Conservation (phyloP, 1,284 basidiomycete genomes). For the Leucoagaricus sp. region DNA sequence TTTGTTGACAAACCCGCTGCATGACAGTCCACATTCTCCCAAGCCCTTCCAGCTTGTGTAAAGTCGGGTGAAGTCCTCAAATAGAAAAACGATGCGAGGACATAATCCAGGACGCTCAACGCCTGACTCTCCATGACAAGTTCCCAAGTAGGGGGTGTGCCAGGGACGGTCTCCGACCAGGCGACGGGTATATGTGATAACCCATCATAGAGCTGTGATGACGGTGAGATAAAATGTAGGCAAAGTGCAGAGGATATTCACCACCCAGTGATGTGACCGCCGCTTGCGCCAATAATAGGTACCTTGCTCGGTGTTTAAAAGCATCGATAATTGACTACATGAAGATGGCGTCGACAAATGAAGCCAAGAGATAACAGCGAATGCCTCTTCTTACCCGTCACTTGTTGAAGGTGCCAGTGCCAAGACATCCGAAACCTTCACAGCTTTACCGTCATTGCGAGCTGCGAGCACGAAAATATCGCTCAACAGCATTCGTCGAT, state of each 20-base stretch:
- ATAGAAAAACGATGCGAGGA: constrained; percentile 11
- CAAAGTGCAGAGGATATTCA: not conserved
- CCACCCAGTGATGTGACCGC: not conserved
- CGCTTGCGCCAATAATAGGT: constrained; percentile 5
- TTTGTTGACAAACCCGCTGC: not conserved
- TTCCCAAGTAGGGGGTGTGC: not conserved
- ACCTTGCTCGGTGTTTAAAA: not conserved
- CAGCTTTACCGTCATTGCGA: constrained; percentile 1
- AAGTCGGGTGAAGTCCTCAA: not conserved
- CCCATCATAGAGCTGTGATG: constrained; percentile 1
- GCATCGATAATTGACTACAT: not conserved
- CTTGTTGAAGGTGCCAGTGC: not conserved
- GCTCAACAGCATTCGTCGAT: not conserved
- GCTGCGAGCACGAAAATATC: not conserved
- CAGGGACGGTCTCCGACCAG: constrained; percentile 9
- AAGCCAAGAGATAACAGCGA: not conserved
- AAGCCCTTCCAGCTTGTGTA: not conserved
- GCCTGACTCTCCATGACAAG: not conserved
- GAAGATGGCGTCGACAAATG: not conserved
- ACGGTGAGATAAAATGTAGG: not conserved
- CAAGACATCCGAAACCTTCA: constrained; percentile 2
- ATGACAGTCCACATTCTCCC: not conserved
- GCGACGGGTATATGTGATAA: not conserved
- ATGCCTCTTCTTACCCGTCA: not conserved
- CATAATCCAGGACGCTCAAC: not conserved